These are phyloP conservation scores for Phytophthora agathidicida DNA, from an alignment of 352 stramenopile species.

Conservation along the genomic window DNA sequence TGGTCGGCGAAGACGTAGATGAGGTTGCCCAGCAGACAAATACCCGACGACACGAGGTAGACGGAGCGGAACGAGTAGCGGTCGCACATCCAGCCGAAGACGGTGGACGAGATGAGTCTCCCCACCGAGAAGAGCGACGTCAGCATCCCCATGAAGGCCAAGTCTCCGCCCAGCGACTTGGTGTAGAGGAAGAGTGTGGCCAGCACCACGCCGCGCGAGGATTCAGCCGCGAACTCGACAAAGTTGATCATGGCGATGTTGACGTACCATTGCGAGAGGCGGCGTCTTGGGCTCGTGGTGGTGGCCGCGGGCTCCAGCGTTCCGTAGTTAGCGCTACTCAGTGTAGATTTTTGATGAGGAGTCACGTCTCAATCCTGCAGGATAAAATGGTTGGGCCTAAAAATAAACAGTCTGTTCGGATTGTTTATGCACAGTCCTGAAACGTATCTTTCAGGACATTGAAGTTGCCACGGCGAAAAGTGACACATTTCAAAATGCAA, in stretches of 20 bases:
- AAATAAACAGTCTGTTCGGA: no score
- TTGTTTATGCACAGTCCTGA: no score
- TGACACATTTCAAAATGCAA: no score
- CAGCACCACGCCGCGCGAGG: slow-evolving; percentile 71
- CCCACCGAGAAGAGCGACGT: slow-evolving; percentile 80
- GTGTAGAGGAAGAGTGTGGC: slow-evolving; percentile 83
- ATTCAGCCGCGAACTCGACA: slow-evolving; percentile 80
- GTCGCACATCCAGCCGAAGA: slow-evolving; percentile 84
- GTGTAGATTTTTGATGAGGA: no score
- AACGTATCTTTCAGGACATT: no score
- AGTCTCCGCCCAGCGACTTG: slow-evolving; percentile 69
- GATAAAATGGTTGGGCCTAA: no score
- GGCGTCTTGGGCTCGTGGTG: slow-evolving; percentile 36
- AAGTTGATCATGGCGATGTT: slow-evolving; percentile 84
- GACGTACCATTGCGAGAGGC: slow-evolving; percentile 57
- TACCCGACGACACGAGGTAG: slow-evolving; percentile 68
- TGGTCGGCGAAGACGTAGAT: slow-evolving; percentile 70
- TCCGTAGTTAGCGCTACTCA: slow-evolving; percentile 20
- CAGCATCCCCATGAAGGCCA: slow-evolving; percentile 76
- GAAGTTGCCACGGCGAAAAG: no score
- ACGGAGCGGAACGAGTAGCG: slow-evolving; percentile 77
- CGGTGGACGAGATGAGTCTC: slow-evolving; percentile 70
- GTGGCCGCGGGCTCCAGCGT: slow-evolving; percentile 14
- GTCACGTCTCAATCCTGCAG: no score
- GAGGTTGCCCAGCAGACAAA: slow-evolving; percentile 70